Evolutionary conservation across 768 basidiomycete genomes (phyloP), one percentile per base, ranked within the genome.

Genomic region (Lentinula detonsa): DNA sequence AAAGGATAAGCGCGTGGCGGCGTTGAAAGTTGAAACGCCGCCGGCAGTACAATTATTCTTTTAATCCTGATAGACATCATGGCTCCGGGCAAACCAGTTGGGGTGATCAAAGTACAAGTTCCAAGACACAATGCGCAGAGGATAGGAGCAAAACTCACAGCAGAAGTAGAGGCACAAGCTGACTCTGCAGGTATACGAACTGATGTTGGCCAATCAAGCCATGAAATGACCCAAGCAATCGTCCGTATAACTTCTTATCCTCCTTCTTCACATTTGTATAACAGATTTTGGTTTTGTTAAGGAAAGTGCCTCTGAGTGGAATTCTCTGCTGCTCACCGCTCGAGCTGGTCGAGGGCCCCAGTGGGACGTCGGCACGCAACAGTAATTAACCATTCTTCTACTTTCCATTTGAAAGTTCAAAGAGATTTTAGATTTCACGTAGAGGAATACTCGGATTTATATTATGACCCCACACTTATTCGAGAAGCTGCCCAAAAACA

Each of bases 241-340:
- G 90, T 91, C 65, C 60, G 87, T 83, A 18, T 59, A 40, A 13
- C 13, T 6, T 37, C 39, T 45, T 21, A 7, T 48, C 21, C 21
- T 35, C 18, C 55, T 54, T 51, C 45, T 57, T 28, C 3, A 28
- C 28, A 28, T 3, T 16, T 21, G 10, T 43, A n/a, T 35, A 23
- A 31, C 15, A 61, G 7, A 54, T 9, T 28, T 21, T 21, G 21
- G 21, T 21, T 21, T 21, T 21, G 21, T 21, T 21, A 21, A 21
- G 82, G 91, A 93, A 70, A 85, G 84, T 67, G 89, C 91, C 9
- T 91, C 89, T 9, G 88, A 91, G 65, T 93, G 91, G 91, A 93
- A 93, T 65, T 92, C 91, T 0, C 66, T 91, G 57, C 77, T 93
- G 50, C 81, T 85, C 62, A 87, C 86, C 31, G 91, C 91, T 3